Base-by-base conservation (phyloP, 768 basidiomycete genomes). In the Termitomyces sp. region DNA sequence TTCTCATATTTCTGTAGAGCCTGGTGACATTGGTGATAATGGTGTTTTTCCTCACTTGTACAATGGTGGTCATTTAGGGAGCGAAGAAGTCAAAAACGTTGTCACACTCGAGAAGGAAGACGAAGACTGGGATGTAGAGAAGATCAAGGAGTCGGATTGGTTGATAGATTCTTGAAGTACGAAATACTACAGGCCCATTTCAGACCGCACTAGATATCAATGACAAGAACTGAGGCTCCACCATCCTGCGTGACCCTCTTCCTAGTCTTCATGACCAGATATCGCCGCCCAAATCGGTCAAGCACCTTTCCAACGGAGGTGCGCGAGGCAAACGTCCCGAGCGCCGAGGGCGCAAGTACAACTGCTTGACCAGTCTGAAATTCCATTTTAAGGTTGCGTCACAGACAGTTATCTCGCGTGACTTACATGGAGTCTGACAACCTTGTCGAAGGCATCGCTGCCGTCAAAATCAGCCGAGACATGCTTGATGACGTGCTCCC, bases 311-410 rank as follows among this genome's bases (percentile, higher is more conserved):
- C 42, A 18, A 57, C n/a, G 13, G 56, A 63, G 52, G 38, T 40
- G 12, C n/a, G 52, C 15, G 50, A 50, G 13, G 69, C 66, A 18
- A 82, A 79, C 3, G 80, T 67, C 1, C 79, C 81, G 52, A 88
- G 74, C 2, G 83, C 88, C 6, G 87, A 84, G 0, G 89, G 86
- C 7, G 87, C 87, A 36, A 90, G 78, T 4, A 91, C 76, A 13
- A 91, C 81, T 0, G 89, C 87, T 68, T 91, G 81, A 0, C 89
- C 89, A 0, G 89, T 91, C 89, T 91, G 40, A 50, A 12, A 32
- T 7, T 22, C 18, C 18, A 24, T 45, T 52, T 18, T 35, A 24
- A 46, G 8, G 2, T 18, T 15, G 7, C 39, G 52, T 12, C 38
- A 22, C 12, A 9, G 45, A 45, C 35, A n/a, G 49, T 40, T 15